Evolutionary conservation across 108 stramenopile genomes (phyloP).

Genomic region (Schizochytrium sp.): DNA sequence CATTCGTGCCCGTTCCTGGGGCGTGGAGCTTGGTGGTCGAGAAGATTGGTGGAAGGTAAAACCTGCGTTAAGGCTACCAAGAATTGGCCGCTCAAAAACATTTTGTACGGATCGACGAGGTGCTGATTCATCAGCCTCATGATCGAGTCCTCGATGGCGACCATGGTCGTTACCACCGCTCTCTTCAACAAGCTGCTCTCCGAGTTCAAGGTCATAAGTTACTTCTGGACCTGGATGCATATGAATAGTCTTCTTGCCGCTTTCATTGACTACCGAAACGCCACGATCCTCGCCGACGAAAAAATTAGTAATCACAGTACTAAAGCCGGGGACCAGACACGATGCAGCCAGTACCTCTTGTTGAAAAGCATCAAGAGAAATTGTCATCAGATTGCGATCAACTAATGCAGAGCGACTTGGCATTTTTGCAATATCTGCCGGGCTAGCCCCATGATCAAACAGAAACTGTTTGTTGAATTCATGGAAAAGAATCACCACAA

Average conservation of each 20-base stretch:
- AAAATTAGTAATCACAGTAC: conserved; percentile 12
- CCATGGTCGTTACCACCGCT: not conserved
- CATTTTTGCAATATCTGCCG: not conserved
- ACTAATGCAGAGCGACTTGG: not conserved
- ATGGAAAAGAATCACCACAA: conserved; percentile 1
- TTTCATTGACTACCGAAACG: not conserved
- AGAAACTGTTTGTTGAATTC: conserved; percentile 39
- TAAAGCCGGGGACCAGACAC: not conserved
- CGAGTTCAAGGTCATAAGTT: conserved; percentile 28
- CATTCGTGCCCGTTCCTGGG: not conserved
- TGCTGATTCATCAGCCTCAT: not conserved
- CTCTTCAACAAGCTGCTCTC: not conserved
- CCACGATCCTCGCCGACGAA: conserved; percentile 28
- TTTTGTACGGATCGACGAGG: too few relatives aligned
- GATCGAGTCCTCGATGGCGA: not conserved
- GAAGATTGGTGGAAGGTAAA: too few relatives aligned
- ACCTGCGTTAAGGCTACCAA: too few relatives aligned
- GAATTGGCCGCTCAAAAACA: too few relatives aligned
- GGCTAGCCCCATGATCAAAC: not conserved
- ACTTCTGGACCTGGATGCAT: not conserved
- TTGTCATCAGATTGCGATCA: conserved; percentile 36
- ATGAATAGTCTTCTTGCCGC: not conserved
- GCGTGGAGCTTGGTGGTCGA: too few relatives aligned
- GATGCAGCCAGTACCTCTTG: conserved; percentile 38
- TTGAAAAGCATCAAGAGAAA: conserved; percentile 24